These are phyloP conservation scores for Mortierella sp. DNA, from an alignment of 371 early-diverging fungal genomes.

Conservation along the genomic window DNA sequence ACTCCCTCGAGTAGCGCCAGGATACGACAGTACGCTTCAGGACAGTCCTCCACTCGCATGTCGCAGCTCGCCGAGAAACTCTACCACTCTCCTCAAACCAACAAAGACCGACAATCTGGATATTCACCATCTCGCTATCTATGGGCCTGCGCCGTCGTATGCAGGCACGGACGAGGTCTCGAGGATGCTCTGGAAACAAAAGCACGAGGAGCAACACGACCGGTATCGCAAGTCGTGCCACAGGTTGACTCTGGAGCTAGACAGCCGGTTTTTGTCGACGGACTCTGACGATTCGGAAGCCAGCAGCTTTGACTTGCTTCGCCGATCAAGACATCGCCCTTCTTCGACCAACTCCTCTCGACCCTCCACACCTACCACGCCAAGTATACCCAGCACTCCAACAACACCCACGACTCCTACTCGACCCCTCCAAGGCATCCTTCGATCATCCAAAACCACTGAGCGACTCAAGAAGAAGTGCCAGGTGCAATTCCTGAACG, in stretches of 20 bases:
- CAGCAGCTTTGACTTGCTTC: slow-evolving; percentile 3
- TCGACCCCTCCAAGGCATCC: slow-evolving; percentile 36
- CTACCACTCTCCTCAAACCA: slow-evolving; percentile 10
- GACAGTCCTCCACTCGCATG: slow-evolving; percentile 8
- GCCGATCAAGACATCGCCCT: background rate
- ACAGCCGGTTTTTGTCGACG: slow-evolving; percentile 22
- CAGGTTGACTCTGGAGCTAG: slow-evolving; percentile 36
- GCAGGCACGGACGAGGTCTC: slow-evolving; percentile 36
- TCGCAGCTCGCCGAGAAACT: slow-evolving; percentile 11
- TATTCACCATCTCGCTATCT: background rate
- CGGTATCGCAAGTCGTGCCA: slow-evolving; percentile 44
- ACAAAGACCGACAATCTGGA: background rate
- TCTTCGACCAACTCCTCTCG: slow-evolving; percentile 18
- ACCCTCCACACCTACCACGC: slow-evolving; percentile 7
- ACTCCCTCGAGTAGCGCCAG: background rate
- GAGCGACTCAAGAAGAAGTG: slow-evolving; percentile 36
- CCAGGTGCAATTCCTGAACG: slow-evolving; percentile 44
- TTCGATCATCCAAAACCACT: slow-evolving; percentile 33
- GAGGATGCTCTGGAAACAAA: slow-evolving; percentile 45
- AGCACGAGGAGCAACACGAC: slow-evolving; percentile 51
- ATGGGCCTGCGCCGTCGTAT: slow-evolving; percentile 21
- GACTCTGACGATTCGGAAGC: slow-evolving; percentile 45
- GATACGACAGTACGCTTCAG: background rate
- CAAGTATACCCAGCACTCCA: slow-evolving; percentile 5
- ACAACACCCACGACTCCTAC: slow-evolving; percentile 29